Conservation (phyloP, 257 asterid genomes). For the Lycium ferocissimum region DNA sequence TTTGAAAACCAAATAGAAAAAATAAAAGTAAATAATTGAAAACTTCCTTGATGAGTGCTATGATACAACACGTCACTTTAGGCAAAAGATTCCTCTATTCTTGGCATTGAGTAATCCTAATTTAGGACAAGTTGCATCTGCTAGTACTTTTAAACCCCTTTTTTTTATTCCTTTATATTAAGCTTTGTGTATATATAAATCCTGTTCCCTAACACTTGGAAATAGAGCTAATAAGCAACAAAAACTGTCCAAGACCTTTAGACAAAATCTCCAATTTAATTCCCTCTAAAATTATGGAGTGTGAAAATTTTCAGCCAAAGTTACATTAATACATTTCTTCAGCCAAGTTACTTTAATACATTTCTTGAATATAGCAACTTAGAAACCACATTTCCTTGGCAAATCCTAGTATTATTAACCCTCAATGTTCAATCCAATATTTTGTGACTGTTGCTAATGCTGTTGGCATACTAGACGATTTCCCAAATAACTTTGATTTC, state of each 20-base stretch:
- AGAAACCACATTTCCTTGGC: slow-evolving; percentile 31
- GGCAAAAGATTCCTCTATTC: slow-evolving; percentile 28
- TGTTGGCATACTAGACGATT: slow-evolving; percentile 33
- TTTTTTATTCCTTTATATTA: background rate
- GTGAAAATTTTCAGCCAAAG: slow-evolving; percentile 31
- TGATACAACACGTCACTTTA: slow-evolving; percentile 5
- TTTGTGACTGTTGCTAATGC: background rate
- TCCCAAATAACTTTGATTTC: slow-evolving; percentile 34
- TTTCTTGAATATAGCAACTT: slow-evolving; percentile 14
- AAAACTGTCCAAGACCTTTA: background rate
- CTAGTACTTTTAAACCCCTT: background rate
- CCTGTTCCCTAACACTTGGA: slow-evolving; percentile 12
- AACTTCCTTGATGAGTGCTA: background rate
- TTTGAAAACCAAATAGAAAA: background rate
- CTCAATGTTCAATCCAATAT: slow-evolving; percentile 31
- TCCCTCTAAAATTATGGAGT: slow-evolving; percentile 27
- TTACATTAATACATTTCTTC: no score
- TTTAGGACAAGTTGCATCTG: slow-evolving; percentile 17
- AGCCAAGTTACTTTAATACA: no score
- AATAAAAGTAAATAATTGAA: no score
- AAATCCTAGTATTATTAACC: background rate
- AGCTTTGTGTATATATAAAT: slow-evolving; percentile 24
- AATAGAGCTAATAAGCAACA: slow-evolving; percentile 15
- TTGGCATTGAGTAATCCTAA: slow-evolving; percentile 19
- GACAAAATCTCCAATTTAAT: slow-evolving; percentile 17